These are phyloP conservation scores for Elaeagnus macrophylla DNA, from an alignment of 306 rosid species.

Conservation along the genomic window DNA sequence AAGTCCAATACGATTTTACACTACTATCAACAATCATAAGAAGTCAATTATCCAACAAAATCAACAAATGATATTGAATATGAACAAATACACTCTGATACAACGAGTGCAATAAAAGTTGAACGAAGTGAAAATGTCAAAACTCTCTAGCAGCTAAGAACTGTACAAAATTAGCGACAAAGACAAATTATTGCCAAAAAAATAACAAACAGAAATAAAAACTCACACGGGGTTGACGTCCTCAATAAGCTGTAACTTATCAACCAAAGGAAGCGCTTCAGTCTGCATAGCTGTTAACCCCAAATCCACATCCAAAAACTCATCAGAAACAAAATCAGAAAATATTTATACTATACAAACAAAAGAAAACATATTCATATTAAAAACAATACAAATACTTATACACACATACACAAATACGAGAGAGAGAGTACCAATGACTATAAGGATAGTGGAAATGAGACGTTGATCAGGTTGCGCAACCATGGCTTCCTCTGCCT, in stretches of 20 bases:
- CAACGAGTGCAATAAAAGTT: neutral
- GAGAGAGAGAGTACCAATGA: constrained; percentile 41
- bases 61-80: neutral
- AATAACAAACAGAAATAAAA: neutral
- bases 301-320: neutral
- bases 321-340: neutral
- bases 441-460: constrained; percentile 54
- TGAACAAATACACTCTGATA: neutral
- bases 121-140: constrained; percentile 1
- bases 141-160: constrained; percentile 8
- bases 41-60: neutral
- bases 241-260: constrained; percentile 60
- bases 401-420: neutral
- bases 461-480: constrained; percentile 29
- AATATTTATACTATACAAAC: neutral
- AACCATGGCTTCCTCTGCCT: constrained; percentile 30
- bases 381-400: neutral
- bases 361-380: neutral
- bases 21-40: too few species aligned
- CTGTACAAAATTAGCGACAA: neutral
- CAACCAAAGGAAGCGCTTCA: constrained; percentile 83
- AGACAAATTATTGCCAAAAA: neutral
- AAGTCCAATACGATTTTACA: too few species aligned
- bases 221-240: constrained; percentile 56
- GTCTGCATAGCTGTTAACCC: constrained; percentile 77